Percentiles rank a stretch among this genome's conserved stretches.
Evolutionary conservation across 1,284 basidiomycete genomes (phyloP).

Genomic region (Cutaneotrichosporon cavernicola): DNA sequence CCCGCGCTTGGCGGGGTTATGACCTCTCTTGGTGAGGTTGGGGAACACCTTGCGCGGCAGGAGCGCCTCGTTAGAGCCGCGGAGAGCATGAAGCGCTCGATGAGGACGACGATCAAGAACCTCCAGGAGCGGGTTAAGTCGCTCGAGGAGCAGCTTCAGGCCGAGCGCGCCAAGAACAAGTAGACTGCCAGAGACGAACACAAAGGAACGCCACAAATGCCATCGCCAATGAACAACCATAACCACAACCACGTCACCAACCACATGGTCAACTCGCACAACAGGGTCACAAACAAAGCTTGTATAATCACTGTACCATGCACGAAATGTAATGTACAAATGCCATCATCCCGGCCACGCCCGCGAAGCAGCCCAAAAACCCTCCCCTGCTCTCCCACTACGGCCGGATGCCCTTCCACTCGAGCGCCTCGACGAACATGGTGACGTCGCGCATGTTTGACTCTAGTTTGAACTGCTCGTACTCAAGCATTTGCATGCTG

Average conservation of each 20-base stretch:
- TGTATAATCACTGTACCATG: not conserved
- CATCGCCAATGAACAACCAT: not conserved
- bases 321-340: constrained; percentile 1
- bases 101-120: constrained; percentile 39
- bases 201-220: not conserved
- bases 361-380: not conserved
- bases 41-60: constrained; percentile 42
- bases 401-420: constrained; percentile 34
- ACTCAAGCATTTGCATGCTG: constrained; percentile 5
- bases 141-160: constrained; percentile 23
- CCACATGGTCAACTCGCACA: not conserved
- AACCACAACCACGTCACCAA: not conserved
- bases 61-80: constrained; percentile 43
- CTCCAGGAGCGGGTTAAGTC: constrained; percentile 36
- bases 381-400: too few species aligned
- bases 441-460: constrained; percentile 21
- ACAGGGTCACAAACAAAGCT: not conserved
- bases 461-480: constrained; percentile 19
- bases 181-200: not conserved
- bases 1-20: constrained; percentile 33
- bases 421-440: constrained; percentile 39
- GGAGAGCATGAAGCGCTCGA: constrained; percentile 42
- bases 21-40: constrained; percentile 32
- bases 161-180: constrained; percentile 1
- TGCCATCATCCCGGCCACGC: not conserved